A percentile compares a stretch with the other conserved stretches of the same genome.
Evolutionary conservation across 169 alveolate genomes (phyloP).

Genomic region (Plasmodium vivax): DNA sequence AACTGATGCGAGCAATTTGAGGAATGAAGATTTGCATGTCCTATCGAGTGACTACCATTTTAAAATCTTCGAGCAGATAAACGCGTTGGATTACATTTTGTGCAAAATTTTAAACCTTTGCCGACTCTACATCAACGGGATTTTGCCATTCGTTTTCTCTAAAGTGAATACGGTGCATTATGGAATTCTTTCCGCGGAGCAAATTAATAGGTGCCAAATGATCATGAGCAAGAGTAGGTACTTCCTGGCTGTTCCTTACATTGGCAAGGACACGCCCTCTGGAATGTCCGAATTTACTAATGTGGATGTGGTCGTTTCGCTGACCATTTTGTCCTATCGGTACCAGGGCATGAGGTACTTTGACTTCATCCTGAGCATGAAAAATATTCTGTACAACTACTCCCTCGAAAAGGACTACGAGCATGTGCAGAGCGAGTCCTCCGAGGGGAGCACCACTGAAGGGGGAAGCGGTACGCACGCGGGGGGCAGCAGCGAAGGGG

Average conservation of each 20-base stretch:
- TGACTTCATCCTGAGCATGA: slow-evolving; percentile 86
- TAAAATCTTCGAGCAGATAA: slow-evolving; percentile 68
- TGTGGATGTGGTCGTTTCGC: slow-evolving; percentile 92
- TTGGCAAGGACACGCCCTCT: slow-evolving; percentile 94
- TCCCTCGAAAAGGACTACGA: slow-evolving; percentile 70
- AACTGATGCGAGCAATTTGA: slow-evolving; percentile 10
- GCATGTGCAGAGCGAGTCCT: slow-evolving; percentile 72
- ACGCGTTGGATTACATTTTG: slow-evolving; percentile 72
- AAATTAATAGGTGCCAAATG: slow-evolving; percentile 67
- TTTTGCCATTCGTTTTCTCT: slow-evolving; percentile 90
- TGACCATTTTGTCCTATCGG: slow-evolving; percentile 90
- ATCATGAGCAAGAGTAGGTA: slow-evolving; percentile 85
- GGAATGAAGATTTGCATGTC: slow-evolving; percentile 2
- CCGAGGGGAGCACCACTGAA: neutral
- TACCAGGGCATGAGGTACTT: slow-evolving; percentile 90
- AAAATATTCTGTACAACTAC: slow-evolving; percentile 80
- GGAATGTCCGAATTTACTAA: slow-evolving; percentile 93
- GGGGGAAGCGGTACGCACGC: neutral
- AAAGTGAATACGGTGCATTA: slow-evolving; percentile 87
- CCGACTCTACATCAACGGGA: slow-evolving; percentile 89
- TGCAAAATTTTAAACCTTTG: slow-evolving; percentile 86
- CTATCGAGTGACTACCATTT: slow-evolving; percentile 65
- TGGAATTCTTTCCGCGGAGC: slow-evolving; percentile 81
- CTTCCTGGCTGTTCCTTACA: slow-evolving; percentile 92
- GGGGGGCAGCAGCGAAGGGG: neutral